These are phyloP conservation scores for Ustilago nuda DNA, from an alignment of 1,284 basidiomycete genomes.

Conservation along the genomic window DNA sequence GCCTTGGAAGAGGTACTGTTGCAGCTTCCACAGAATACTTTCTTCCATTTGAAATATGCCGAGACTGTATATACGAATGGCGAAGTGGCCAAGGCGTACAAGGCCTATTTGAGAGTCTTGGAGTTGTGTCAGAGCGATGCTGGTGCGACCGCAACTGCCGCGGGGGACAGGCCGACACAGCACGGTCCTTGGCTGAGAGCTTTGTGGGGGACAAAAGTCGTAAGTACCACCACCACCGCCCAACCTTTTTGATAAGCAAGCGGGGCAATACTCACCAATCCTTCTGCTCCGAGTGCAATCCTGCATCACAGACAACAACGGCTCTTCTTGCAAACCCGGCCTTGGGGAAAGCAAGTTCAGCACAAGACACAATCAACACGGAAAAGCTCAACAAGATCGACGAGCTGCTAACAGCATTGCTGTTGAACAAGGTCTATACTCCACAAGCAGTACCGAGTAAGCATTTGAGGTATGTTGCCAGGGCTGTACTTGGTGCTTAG, in stretches of 20 bases:
- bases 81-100: conserved; percentile 71
- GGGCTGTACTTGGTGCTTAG: conserved; percentile 21
- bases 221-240: conserved; percentile 17
- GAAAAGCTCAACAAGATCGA: conserved; percentile 54
- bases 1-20: conserved; percentile 84
- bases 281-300: neutral
- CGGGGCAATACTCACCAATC: neutral
- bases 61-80: conserved; percentile 86
- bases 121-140: conserved; percentile 57
- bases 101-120: conserved; percentile 62
- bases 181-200: conserved; percentile 62
- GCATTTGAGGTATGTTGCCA: conserved; percentile 22
- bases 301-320: conserved; percentile 9
- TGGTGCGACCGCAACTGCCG: neutral
- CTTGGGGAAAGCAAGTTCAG: neutral
- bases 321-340: conserved; percentile 29
- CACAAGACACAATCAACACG: conserved; percentile 26
- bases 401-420: conserved; percentile 50
- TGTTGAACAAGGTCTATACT: conserved; percentile 59
- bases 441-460: conserved; percentile 19
- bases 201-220: conserved; percentile 66
- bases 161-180: neutral
- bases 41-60: conserved; percentile 82
- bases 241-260: neutral
- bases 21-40: conserved; percentile 85